Conservation (phyloP, 371 early-diverging fungal genomes). For the Dinochytrium kinnereticum region DNA sequence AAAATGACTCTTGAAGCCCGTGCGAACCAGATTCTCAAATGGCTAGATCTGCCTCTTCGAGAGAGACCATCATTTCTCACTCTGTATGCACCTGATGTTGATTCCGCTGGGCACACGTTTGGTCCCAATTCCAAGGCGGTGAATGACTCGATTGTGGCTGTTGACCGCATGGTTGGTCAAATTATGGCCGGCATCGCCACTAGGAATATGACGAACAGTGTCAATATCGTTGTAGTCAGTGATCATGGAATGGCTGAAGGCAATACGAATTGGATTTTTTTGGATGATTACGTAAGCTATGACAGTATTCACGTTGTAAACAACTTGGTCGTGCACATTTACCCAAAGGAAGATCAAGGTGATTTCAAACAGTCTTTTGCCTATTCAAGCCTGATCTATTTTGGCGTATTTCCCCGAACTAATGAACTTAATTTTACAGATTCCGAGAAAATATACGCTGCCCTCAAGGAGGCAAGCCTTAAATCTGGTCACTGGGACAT, state of each 20-base stretch:
- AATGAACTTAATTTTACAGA: too few species aligned
- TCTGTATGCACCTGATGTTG: conserved; percentile 83
- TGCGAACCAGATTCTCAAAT: conserved; percentile 66
- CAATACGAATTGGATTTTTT: conserved; percentile 65
- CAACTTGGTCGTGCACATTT: conserved; percentile 44
- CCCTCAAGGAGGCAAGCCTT: conserved; percentile 27
- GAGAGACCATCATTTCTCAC: conserved; percentile 78
- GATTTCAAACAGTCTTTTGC: too few species aligned
- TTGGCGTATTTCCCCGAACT: too few species aligned
- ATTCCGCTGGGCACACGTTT: conserved; percentile 76
- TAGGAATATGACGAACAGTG: conserved; percentile 65
- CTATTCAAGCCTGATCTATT: too few species aligned
- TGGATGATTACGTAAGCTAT: conserved; percentile 74
- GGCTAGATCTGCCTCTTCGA: conserved; percentile 76
- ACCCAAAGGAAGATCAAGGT: conserved; percentile 39
- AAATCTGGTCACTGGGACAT: conserved; percentile 33
- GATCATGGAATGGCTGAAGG: conserved; percentile 91
- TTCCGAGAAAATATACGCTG: conserved; percentile 12
- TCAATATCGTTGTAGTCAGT: conserved; percentile 85
- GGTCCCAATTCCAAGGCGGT: conserved; percentile 74
- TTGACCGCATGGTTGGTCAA: conserved; percentile 70
- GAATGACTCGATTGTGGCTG: conserved; percentile 63
- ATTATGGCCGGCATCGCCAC: conserved; percentile 62
- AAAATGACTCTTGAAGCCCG: conserved; percentile 60
- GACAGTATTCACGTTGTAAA: conserved; percentile 48